Evolutionary conservation across 148 eudicot genomes (phyloP).

Genomic region (Dianthus caryophyllus): DNA sequence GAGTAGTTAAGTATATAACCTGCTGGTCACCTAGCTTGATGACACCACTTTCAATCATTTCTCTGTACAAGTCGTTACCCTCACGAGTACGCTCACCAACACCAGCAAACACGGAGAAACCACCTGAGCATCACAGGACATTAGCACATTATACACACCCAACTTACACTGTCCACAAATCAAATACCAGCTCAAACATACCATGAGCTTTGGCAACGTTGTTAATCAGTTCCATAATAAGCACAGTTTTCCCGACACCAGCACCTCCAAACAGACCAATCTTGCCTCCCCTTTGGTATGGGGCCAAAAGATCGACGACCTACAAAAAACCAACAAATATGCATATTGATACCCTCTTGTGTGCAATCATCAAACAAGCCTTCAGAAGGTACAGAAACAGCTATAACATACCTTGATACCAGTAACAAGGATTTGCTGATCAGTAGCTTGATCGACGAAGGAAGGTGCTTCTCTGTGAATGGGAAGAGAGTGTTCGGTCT

Average conservation of each 20-base stretch:
- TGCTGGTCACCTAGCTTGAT: constrained; percentile 97
- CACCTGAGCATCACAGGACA: constrained; percentile 37
- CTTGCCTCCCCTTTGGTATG: constrained; percentile 92
- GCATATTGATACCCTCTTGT: background rate
- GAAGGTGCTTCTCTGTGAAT: constrained; percentile 97
- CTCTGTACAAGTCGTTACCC: constrained; percentile 96
- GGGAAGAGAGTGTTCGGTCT: constrained; percentile 83
- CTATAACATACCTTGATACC: constrained; percentile 75
- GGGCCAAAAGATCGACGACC: constrained; percentile 94
- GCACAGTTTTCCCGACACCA: constrained; percentile 75
- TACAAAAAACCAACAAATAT: background rate
- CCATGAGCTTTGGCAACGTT: constrained; percentile 94
- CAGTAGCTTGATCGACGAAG: constrained; percentile 97
- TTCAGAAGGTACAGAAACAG: background rate
- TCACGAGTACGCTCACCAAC: constrained; percentile 92
- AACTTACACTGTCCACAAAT: background rate
- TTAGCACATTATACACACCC: background rate
- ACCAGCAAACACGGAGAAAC: constrained; percentile 78
- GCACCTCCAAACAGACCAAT: constrained; percentile 83
- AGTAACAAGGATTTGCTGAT: constrained; percentile 95
- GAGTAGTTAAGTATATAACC: constrained; percentile 28
- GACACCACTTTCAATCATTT: constrained; percentile 99
- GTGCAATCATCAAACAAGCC: background rate
- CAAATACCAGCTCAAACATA: constrained; percentile 20
- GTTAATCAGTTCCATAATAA: constrained; percentile 84